phyloP scores from a whole-genome alignment of 83 land plant species.

The Picea mariana region DNA sequence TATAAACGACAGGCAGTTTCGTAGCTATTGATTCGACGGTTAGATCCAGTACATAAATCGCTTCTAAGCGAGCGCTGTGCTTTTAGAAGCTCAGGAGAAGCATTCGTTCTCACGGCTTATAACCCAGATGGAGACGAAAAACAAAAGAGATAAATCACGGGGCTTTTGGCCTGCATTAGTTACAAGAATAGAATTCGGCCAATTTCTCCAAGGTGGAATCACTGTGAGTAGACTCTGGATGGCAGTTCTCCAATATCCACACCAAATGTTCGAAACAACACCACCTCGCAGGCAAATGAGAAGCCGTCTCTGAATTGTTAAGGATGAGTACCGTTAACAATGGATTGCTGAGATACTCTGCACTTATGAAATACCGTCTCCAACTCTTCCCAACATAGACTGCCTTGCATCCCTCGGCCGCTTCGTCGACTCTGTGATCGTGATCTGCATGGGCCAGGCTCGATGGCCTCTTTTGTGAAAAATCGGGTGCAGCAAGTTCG shows the following conservation, averaged over 20 bases:
- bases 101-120: too few relatives aligned
- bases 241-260: constrained; percentile 77
- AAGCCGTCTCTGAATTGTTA: constrained; percentile 12
- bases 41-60: too few relatives aligned
- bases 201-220: constrained; percentile 61
- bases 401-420: constrained; percentile 34
- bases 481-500: too few relatives aligned
- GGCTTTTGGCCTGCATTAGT: too few relatives aligned
- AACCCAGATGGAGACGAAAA: too few relatives aligned
- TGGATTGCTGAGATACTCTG: constrained; percentile 41
- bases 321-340: constrained; percentile 44
- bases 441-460: too few relatives aligned
- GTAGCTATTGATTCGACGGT: too few relatives aligned
- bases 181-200: constrained; percentile 58
- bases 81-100: too few relatives aligned
- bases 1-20: too few relatives aligned
- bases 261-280: constrained; percentile 86
- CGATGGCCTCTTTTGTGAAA: too few relatives aligned
- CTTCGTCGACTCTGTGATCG: not conserved
- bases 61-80: too few relatives aligned
- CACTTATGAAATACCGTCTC: constrained; percentile 41
- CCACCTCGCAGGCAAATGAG: constrained; percentile 65
- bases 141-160: too few relatives aligned
- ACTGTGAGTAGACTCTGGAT: constrained; percentile 33
- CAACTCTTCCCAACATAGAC: constrained; percentile 62